These are phyloP conservation scores for Xerocomus brunneocitrinus DNA, from an alignment of 768 basidiomycete genomes.

Conservation along the genomic window DNA sequence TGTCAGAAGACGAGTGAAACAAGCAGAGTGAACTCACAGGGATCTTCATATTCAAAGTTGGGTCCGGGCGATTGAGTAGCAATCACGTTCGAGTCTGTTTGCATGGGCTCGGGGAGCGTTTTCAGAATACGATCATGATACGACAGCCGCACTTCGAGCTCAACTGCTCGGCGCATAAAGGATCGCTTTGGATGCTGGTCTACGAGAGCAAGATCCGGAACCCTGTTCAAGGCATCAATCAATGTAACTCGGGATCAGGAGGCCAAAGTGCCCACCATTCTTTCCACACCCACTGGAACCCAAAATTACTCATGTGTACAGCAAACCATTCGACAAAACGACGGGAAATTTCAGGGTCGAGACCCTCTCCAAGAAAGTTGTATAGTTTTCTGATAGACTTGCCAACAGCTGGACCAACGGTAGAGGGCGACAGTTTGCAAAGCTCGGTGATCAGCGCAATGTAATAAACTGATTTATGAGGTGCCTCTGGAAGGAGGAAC, in stretches of 20 bases:
- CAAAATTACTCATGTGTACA: conserved; percentile 95
- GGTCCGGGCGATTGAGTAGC: conserved; percentile 71
- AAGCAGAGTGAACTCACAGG: conserved; percentile 41
- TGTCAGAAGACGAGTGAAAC: background rate
- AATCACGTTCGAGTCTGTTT: conserved; percentile 60
- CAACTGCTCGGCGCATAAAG: conserved; percentile 83
- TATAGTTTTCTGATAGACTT: conserved; percentile 92
- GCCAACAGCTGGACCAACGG: conserved; percentile 94
- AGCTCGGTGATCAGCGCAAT: conserved; percentile 86
- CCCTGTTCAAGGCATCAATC: conserved; percentile 46
- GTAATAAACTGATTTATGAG: conserved; percentile 80
- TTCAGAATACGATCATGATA: conserved; percentile 92
- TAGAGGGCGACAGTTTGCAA: conserved; percentile 88
- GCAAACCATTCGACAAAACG: conserved; percentile 94
- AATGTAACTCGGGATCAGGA: background rate
- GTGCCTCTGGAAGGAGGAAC: conserved; percentile 72
- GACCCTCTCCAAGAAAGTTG: conserved; percentile 67
- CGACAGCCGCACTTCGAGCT: conserved; percentile 85
- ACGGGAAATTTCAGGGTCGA: conserved; percentile 80
- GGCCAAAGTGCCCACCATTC: conserved; percentile 67
- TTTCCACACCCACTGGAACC: conserved; percentile 98
- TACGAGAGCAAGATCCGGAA: conserved; percentile 73
- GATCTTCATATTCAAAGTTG: conserved; percentile 78
- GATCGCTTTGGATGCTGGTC: conserved; percentile 79
- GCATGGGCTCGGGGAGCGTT: conserved; percentile 82